These are phyloP conservation scores for Cytospora leucostoma DNA, from an alignment of 2,329 filamentous ascomycete genomes.

Conservation along the genomic window DNA sequence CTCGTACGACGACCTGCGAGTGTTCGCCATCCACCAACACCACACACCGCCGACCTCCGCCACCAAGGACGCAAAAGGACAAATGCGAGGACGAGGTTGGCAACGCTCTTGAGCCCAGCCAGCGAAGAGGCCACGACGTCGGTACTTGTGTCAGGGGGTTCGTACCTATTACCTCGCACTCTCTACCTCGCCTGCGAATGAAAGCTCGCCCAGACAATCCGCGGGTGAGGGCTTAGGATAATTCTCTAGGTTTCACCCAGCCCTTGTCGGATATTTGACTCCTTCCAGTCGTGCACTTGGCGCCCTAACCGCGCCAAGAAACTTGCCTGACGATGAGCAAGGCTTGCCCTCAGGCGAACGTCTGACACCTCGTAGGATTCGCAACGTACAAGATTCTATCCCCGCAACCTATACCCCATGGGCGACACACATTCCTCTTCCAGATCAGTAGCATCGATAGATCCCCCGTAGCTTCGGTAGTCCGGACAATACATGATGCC, in stretches of 20 bases:
- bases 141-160: not conserved
- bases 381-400: no score
- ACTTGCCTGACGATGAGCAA: no score
- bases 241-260: not conserved
- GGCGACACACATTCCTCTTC: not conserved
- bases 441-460: not conserved
- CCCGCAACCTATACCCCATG: no score
- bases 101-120: no score
- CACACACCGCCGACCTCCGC: not conserved
- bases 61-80: not conserved
- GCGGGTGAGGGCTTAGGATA: conserved; percentile 12
- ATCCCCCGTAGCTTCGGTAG: not conserved
- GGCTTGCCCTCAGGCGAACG: no score
- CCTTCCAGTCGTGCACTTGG: not conserved
- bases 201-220: not conserved
- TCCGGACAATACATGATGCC: not conserved
- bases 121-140: not conserved
- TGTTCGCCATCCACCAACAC: not conserved
- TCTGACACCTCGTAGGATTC: no score
- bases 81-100: not conserved
- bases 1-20: not conserved
- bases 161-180: not conserved
- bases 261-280: not conserved
- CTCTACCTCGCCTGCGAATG: not conserved
- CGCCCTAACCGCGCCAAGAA: not conserved